Percentiles rank a stretch among this genome's conserved stretches.
Evolutionary conservation across 305 asterid genomes (phyloP).

Genomic region (Plantago coronopus): DNA sequence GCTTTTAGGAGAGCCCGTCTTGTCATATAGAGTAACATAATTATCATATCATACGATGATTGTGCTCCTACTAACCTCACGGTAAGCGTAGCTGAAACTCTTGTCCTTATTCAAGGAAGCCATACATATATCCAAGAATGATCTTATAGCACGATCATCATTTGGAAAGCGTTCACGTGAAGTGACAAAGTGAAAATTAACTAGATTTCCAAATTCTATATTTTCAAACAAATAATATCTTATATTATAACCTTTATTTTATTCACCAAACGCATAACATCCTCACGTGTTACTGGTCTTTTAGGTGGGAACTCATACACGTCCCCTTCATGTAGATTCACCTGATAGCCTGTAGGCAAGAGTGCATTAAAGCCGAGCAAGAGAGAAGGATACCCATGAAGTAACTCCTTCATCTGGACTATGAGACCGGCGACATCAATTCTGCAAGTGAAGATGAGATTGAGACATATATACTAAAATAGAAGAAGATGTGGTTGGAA

Average conservation of each 20-base stretch:
- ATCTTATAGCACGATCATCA: conserved; percentile 88
- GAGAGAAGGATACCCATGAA: conserved; percentile 80
- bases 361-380: conserved; percentile 94
- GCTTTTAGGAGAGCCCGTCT: too few species aligned
- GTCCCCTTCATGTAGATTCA: conserved; percentile 76
- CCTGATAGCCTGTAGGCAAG: conserved; percentile 94
- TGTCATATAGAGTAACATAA: not conserved
- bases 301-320: conserved; percentile 82
- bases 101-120: conserved; percentile 94
- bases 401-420: conserved; percentile 80
- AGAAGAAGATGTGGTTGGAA: conserved; percentile 13
- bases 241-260: conserved; percentile 70
- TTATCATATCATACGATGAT: conserved; percentile 6
- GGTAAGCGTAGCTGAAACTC: conserved; percentile 83
- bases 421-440: conserved; percentile 86
- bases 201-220: conserved; percentile 7
- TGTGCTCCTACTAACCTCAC: conserved; percentile 53
- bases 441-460: conserved; percentile 47
- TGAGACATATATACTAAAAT: conserved; percentile 16
- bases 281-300: conserved; percentile 86
- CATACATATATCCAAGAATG: conserved; percentile 90
- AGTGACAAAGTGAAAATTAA: conserved; percentile 21
- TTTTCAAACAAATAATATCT: conserved; percentile 17
- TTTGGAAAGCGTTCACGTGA: conserved; percentile 88
- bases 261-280: conserved; percentile 89